These are phyloP conservation scores for Colletotrichum sp. DNA, from an alignment of 2,329 filamentous ascomycete species.

Conservation along the genomic window DNA sequence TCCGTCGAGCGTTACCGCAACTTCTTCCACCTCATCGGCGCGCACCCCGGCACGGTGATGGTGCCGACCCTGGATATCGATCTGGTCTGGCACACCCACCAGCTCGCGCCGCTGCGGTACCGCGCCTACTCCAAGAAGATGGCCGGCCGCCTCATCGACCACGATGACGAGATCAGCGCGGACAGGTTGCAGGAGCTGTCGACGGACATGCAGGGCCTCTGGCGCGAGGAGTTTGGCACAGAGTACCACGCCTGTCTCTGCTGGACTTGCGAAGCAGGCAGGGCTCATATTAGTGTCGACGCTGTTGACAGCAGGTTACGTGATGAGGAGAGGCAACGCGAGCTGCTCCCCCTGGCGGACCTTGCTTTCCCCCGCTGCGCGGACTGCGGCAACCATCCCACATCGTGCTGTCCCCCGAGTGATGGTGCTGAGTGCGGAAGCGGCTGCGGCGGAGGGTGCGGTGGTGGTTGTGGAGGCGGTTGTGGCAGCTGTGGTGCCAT, in stretches of 20 bases:
- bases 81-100: conserved; percentile 49
- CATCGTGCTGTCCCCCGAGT: not conserved
- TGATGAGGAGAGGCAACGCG: not conserved
- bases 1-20: conserved; percentile 40
- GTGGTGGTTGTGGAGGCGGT: conserved; percentile 11
- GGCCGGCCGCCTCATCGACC: conserved; percentile 35
- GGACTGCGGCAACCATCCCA: conserved; percentile 5
- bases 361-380: conserved; percentile 5
- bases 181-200: conserved; percentile 29
- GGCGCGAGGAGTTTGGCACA: conserved; percentile 33
- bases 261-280: conserved; percentile 40
- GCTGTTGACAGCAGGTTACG: not conserved
- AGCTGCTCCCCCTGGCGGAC: not conserved
- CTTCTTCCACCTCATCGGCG: conserved; percentile 38
- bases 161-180: conserved; percentile 41
- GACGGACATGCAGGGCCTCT: conserved; percentile 32
- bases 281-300: not conserved
- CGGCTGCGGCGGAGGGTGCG: conserved; percentile 12
- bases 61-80: conserved; percentile 48
- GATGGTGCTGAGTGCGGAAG: conserved; percentile 10
- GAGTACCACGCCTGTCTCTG: conserved; percentile 40
- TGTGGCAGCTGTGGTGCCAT: conserved; percentile 4
- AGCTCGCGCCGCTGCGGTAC: conserved; percentile 36
- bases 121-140: conserved; percentile 9
- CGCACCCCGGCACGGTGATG: conserved; percentile 29